Percentiles rank a stretch among this genome's conserved stretches.
Evolutionary conservation across 2,329 filamentous ascomycete genomes (phyloP).

Genomic region (Fusarium tanahbumbuense): DNA sequence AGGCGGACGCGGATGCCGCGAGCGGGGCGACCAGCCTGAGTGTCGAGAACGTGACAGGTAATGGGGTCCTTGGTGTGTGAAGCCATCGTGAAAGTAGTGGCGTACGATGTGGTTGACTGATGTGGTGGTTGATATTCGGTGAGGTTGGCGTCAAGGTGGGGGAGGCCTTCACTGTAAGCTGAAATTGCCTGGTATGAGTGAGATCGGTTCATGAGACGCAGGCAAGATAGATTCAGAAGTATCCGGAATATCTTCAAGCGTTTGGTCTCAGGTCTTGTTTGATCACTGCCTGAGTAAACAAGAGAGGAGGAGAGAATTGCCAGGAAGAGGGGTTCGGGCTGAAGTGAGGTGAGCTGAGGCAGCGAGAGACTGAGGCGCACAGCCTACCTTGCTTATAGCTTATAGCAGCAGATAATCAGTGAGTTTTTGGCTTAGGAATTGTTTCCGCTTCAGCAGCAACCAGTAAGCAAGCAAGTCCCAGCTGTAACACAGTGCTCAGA

Average conservation of each 20-base stretch:
- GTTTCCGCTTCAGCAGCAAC: neutral
- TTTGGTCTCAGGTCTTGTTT: neutral
- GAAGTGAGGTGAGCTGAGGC: constrained; percentile 18
- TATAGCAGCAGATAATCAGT: constrained; percentile 20
- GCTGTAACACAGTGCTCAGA: neutral
- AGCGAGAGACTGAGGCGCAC: constrained; percentile 12
- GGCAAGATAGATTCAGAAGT: neutral
- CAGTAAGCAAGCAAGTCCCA: constrained; percentile 1
- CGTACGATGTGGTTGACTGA: constrained; percentile 12
- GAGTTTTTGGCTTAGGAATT: constrained; percentile 3
- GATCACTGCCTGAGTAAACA: neutral
- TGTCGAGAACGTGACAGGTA: constrained; percentile 90
- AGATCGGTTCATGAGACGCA: neutral
- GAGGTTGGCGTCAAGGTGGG: constrained; percentile 36
- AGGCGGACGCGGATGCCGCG: constrained; percentile 74
- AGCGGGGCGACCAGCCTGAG: constrained; percentile 77
- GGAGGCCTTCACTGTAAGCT: neutral
- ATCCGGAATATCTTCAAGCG: neutral
- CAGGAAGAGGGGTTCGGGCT: constrained; percentile 12
- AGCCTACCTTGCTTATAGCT: constrained; percentile 8
- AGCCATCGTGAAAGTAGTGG: constrained; percentile 32
- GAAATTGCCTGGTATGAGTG: neutral
- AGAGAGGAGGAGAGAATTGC: neutral
- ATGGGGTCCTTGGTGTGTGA: constrained; percentile 69
- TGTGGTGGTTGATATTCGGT: constrained; percentile 20